Evolutionary conservation across 164 flowering plant genomes (phyloP).

Genomic region (Malania oleifera): DNA sequence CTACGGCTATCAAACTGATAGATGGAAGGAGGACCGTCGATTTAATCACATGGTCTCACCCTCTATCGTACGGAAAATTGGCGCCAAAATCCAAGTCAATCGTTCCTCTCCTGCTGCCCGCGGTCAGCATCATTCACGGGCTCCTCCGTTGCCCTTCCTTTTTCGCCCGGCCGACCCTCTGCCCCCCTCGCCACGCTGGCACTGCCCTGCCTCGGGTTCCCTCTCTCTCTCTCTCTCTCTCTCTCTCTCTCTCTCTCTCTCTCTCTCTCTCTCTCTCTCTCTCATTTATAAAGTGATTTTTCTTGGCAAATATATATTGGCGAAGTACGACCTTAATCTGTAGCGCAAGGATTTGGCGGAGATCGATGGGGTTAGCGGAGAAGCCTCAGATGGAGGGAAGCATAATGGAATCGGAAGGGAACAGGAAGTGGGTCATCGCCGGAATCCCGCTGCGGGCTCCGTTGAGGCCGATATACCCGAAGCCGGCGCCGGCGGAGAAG

Average conservation of each 20-base stretch:
- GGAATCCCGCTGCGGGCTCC: constrained; percentile 35
- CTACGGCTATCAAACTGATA: too few relatives aligned
- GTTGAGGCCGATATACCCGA: constrained; percentile 31
- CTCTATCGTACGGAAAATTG: constrained; percentile 16
- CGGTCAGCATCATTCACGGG: constrained; percentile 34
- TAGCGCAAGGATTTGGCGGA: too few relatives aligned
- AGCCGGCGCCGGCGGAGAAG: constrained; percentile 10
- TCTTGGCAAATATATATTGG: too few relatives aligned
- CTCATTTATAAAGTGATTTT: too few relatives aligned
- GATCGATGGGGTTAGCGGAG: constrained; percentile 30
- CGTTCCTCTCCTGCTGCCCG: constrained; percentile 13
- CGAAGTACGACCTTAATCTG: too few relatives aligned
- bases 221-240: not conserved
- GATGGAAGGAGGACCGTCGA: constrained; percentile 4
- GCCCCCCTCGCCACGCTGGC: too few relatives aligned
- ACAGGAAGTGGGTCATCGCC: constrained; percentile 32
- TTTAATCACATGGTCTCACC: too few relatives aligned
- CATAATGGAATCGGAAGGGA: constrained; percentile 20
- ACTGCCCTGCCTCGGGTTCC: constrained; percentile 47
- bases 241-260: not conserved
- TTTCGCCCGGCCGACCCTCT: too few relatives aligned
- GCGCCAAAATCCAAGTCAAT: constrained; percentile 27
- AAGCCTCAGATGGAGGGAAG: constrained; percentile 20
- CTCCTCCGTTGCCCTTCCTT: not conserved
- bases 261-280: constrained; percentile 2